Percentiles rank a stretch among this genome's conserved stretches.
Evolutionary conservation across 2,329 filamentous ascomycete genomes (phyloP).

Genomic region (Penicillium sp.): DNA sequence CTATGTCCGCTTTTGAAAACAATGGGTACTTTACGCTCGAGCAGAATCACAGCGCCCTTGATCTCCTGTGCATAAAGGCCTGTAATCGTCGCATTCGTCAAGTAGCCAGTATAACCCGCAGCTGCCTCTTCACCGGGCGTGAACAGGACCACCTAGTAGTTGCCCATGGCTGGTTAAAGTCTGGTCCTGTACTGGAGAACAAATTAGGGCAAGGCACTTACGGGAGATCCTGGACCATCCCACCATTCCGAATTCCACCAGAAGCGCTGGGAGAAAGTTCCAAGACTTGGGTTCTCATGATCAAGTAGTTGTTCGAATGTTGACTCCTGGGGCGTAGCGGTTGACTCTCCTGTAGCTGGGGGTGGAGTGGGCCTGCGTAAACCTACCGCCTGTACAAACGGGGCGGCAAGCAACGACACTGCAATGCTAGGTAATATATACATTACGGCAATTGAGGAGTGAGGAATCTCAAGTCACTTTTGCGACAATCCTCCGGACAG

Average conservation of each 20-base stretch:
- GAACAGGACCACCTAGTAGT: slow-evolving; percentile 48
- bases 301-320: slow-evolving; percentile 61
- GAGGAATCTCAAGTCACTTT: background rate
- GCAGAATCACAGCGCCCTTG: slow-evolving; percentile 54
- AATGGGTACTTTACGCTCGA: slow-evolving; percentile 50
- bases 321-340: slow-evolving; percentile 7
- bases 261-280: slow-evolving; percentile 57
- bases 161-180: background rate
- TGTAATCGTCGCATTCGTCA: slow-evolving; percentile 52
- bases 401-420: slow-evolving; percentile 8
- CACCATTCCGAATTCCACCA: slow-evolving; percentile 56
- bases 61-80: slow-evolving; percentile 56
- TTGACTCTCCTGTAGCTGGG: slow-evolving; percentile 2
- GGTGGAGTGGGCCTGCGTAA: slow-evolving; percentile 10
- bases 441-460: slow-evolving; percentile 3
- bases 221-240: slow-evolving; percentile 57
- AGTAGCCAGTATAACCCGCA: slow-evolving; percentile 49
- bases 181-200: background rate
- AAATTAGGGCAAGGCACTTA: slow-evolving; percentile 25
- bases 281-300: slow-evolving; percentile 56
- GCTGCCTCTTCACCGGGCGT: slow-evolving; percentile 56
- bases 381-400: slow-evolving; percentile 9
- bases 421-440: slow-evolving; percentile 7
- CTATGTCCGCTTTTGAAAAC: background rate
- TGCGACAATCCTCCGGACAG: background rate